Conservation (phyloP, 768 basidiomycete species). For the Boletus patriciae region DNA sequence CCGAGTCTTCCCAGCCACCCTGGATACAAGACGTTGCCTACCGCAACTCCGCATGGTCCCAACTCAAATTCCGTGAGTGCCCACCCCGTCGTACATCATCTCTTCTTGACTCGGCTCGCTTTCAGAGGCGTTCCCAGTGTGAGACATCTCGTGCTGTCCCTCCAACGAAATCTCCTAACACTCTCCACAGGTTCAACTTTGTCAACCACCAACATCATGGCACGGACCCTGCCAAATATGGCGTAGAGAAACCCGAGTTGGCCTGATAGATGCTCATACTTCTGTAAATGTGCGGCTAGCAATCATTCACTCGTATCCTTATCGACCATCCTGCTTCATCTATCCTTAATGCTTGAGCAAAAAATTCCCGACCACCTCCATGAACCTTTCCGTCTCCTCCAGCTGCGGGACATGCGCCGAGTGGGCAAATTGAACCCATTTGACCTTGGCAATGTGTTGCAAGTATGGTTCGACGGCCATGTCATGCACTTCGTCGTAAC, state of each 20-base stretch:
- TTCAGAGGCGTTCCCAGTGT: slow-evolving; percentile 76
- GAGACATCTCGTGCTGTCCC: slow-evolving; percentile 28
- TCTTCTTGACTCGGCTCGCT: slow-evolving; percentile 14
- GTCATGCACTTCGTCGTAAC: slow-evolving; percentile 39
- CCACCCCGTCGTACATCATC: slow-evolving; percentile 3
- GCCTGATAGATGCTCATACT: slow-evolving; percentile 18
- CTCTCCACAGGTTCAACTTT: slow-evolving; percentile 80
- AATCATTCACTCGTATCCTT: background rate
- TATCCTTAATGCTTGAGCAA: slow-evolving; percentile 18
- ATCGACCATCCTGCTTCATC: background rate
- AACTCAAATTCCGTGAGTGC: slow-evolving; percentile 85
- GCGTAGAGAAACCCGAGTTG: slow-evolving; percentile 35
- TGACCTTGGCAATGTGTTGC: slow-evolving; percentile 31
- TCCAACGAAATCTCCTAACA: slow-evolving; percentile 5
- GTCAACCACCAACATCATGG: slow-evolving; percentile 91
- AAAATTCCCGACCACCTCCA: slow-evolving; percentile 34
- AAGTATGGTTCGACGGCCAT: slow-evolving; percentile 36
- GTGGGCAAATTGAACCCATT: slow-evolving; percentile 39
- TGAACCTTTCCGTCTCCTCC: slow-evolving; percentile 39
- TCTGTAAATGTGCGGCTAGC: slow-evolving; percentile 9
- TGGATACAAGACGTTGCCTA: slow-evolving; percentile 88
- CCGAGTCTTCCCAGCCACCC: slow-evolving; percentile 73
- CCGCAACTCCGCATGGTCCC: slow-evolving; percentile 89
- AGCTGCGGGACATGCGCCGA: slow-evolving; percentile 38
- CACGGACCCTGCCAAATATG: slow-evolving; percentile 80